phyloP scores from a whole-genome alignment of 352 stramenopile genomes.

The Thalassiosira sp. region DNA sequence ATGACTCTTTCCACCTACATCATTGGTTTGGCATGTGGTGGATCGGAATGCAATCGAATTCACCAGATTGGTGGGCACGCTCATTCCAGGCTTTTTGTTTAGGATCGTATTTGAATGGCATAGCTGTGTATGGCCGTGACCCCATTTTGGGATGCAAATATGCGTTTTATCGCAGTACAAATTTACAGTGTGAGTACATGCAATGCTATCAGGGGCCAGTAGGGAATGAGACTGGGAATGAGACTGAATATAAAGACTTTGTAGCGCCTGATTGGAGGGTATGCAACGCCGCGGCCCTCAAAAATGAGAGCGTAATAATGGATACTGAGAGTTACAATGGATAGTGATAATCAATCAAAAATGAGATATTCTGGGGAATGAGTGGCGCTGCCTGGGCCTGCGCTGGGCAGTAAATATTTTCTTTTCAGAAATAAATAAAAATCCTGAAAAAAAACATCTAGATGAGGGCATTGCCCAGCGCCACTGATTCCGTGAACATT shows the following conservation, averaged over 20 bases:
- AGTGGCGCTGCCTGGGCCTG: too few species aligned
- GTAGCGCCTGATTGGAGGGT: conserved; percentile 34
- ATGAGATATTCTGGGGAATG: too few species aligned
- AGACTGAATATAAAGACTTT: conserved; percentile 36
- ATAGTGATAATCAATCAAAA: too few species aligned
- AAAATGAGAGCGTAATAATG: too few species aligned
- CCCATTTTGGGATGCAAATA: conserved; percentile 67
- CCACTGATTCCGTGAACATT: background rate
- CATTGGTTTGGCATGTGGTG: conserved; percentile 73
- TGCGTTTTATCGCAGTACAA: conserved; percentile 58
- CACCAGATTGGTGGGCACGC: conserved; percentile 60
- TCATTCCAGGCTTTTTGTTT: conserved; percentile 58
- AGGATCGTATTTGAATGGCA: conserved; percentile 77
- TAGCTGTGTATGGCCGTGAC: conserved; percentile 75
- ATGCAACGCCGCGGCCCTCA: conserved; percentile 26
- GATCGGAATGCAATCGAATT: conserved; percentile 64
- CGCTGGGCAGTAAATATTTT: too few species aligned
- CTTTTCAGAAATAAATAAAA: too few species aligned
- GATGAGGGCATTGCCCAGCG: too few species aligned
- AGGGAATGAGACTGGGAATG: conserved; percentile 28
- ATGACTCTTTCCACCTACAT: conserved; percentile 65
- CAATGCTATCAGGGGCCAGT: conserved; percentile 20
- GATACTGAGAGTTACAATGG: too few species aligned
- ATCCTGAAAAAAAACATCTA: too few species aligned
- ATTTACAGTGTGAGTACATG: conserved; percentile 51